Percentiles rank a stretch among this genome's conserved stretches.
These are phyloP conservation scores for Eucalyptus curtisii DNA, from an alignment of 345 rosid species.

Conservation along the genomic window DNA sequence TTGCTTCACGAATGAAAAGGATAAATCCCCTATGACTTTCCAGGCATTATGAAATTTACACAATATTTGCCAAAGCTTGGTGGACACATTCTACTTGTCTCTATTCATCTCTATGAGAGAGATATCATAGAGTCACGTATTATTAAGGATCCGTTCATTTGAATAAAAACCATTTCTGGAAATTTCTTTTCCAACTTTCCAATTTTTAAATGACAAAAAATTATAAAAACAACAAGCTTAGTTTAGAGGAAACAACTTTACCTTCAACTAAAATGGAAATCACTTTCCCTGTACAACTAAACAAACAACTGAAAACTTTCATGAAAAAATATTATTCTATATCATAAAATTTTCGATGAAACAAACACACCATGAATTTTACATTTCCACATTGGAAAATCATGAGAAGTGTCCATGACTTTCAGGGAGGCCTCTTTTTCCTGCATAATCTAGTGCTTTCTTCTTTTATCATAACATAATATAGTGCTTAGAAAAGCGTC, in stretches of 20 bases:
- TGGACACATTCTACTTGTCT: background rate
- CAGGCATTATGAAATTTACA: background rate
- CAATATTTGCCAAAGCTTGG: background rate
- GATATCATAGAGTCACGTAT: background rate
- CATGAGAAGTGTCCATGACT: background rate
- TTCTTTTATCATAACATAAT: background rate
- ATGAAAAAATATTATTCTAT: background rate
- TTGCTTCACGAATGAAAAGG: background rate
- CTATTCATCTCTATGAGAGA: background rate
- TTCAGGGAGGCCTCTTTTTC: background rate
- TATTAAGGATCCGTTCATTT: background rate
- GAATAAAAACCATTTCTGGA: too few relatives aligned
- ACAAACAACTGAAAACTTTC: too few relatives aligned
- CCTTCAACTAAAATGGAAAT: background rate
- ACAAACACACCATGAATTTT: background rate
- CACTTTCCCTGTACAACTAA: too few relatives aligned
- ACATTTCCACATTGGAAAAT: background rate
- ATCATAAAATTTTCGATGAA: background rate
- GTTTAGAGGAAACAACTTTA: background rate
- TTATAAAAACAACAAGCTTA: too few relatives aligned
- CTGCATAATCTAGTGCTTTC: background rate
- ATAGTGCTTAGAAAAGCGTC: background rate
- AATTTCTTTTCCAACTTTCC: background rate
- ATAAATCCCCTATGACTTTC: background rate
- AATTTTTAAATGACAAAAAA: background rate